These are phyloP conservation scores for Ogataea paradorogensis DNA, from an alignment of 805 yeast species.

Conservation along the genomic window DNA sequence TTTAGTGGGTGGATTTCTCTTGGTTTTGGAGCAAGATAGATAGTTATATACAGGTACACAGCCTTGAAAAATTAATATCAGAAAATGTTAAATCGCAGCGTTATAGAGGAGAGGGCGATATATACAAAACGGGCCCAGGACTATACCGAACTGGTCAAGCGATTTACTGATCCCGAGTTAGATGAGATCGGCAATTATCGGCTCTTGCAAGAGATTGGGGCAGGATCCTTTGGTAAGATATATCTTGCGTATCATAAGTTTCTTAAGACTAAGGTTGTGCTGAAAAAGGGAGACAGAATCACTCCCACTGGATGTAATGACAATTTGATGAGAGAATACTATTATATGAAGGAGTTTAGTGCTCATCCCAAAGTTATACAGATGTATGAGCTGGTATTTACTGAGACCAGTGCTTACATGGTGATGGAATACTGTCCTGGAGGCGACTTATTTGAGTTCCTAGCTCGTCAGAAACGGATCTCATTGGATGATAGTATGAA, in stretches of 20 bases:
- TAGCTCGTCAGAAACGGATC: slow-evolving; percentile 50
- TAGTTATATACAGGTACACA: slow-evolving; percentile 8
- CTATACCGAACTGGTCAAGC: slow-evolving; percentile 37
- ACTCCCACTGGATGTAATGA: slow-evolving; percentile 59
- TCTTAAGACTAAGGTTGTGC: slow-evolving; percentile 73
- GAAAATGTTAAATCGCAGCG: slow-evolving; percentile 24
- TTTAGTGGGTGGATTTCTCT: slow-evolving; percentile 89
- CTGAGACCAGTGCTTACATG: slow-evolving; percentile 80
- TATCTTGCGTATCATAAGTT: slow-evolving; percentile 78
- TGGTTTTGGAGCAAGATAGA: slow-evolving; percentile 60
- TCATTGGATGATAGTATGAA: slow-evolving; percentile 48
- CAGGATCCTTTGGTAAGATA: slow-evolving; percentile 91
- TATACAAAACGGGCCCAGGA: slow-evolving; percentile 34
- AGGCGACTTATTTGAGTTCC: slow-evolving; percentile 67
- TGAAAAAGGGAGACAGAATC: slow-evolving; percentile 61
- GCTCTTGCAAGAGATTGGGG: slow-evolving; percentile 74
- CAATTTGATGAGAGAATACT: slow-evolving; percentile 85
- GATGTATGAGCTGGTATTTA: slow-evolving; percentile 79
- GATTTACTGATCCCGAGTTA: slow-evolving; percentile 39
- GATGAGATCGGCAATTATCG: slow-evolving; percentile 78
- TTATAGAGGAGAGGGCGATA: slow-evolving; percentile 31
- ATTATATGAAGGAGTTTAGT: slow-evolving; percentile 74
- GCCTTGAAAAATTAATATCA: slow-evolving; percentile 7
- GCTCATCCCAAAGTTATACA: slow-evolving; percentile 80
- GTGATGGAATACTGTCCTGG: slow-evolving; percentile 89